Evolutionary conservation across 345 rosid genomes (phyloP).

Genomic region (Eucalyptus curtisii): DNA sequence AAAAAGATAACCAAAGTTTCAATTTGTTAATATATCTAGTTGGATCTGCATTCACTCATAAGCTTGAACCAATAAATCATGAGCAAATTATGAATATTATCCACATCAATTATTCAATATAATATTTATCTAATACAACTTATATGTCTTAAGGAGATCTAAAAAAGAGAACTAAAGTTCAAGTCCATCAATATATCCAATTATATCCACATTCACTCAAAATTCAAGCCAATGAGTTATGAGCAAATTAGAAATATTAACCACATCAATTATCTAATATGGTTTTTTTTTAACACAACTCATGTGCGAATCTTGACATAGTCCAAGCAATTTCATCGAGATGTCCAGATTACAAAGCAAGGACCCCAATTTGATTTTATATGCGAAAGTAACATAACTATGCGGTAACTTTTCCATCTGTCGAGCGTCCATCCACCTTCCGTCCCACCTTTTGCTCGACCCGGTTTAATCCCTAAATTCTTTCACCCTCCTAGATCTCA

Average conservation of each 20-base stretch:
- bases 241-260: accelerated
- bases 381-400: not conserved
- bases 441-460: not conserved
- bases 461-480: not conserved
- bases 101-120: accelerated
- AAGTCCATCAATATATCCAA: accelerated
- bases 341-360: not conserved
- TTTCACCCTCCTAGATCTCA: not conserved
- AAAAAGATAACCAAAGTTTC: accelerated
- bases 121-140: accelerated
- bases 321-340: not conserved
- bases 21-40: accelerated
- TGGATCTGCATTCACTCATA: accelerated
- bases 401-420: not conserved
- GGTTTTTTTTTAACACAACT: too few relatives aligned
- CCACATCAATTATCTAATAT: too few relatives aligned
- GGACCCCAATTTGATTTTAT: not conserved
- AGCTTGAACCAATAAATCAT: accelerated
- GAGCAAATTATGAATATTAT: accelerated
- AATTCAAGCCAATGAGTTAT: accelerated
- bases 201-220: accelerated
- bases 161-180: too few relatives aligned
- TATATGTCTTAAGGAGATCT: accelerated
- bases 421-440: not conserved
- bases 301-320: accelerated